Evolutionary conservation across 192 early-diverging fungal species (phyloP), one percentile per base, ranked within the genome.

Genomic region (Podila minutissima): DNA sequence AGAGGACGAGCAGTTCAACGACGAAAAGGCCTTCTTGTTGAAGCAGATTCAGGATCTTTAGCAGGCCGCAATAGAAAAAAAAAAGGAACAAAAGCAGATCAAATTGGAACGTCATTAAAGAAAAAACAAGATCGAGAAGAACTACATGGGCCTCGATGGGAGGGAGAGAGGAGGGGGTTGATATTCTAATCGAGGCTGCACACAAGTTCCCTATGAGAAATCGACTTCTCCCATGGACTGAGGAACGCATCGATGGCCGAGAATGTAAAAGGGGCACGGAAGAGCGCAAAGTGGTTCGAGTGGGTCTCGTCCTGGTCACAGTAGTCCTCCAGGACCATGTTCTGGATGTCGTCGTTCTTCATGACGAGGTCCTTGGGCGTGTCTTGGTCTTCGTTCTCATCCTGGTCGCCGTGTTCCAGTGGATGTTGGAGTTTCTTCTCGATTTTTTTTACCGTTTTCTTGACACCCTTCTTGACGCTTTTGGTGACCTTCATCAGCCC

Each of bases 1-100:
- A 95, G 96, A 96, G 76, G 97, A 99, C 87, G 98, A 99, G 86
- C 97, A 97, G 85, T 99, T 99, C 83, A 96, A 97, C 71, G 97
- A 98, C 83, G 98, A 99, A 75, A 99, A 99, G 86, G 91, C 92
- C 6, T 99, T 98, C 76, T 86, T 99, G 65, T 88, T 98, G 66
- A 96, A 93, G 73, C 94, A 97, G 71, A 97, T 99, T 82, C 71
- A 91, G 75, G 85, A 84, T 31, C 64, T 89, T 12, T 67, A 67
- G 65, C 41, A 46, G 12, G 12, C 29, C 10, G 22, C 19, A 12
- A 24, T n/a, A 38, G 31, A 38, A 35, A 53, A 55, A 32, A 5
- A 59, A 4, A 24, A 24, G 8, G 17, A 10, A 0, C 24, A 61
- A 61, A 61, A 33, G 33, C 15, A 35, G 31, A 31, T 55, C n/a